Conservation (phyloP, 2,329 filamentous ascomycete genomes). For the Ascomycota sp. region DNA sequence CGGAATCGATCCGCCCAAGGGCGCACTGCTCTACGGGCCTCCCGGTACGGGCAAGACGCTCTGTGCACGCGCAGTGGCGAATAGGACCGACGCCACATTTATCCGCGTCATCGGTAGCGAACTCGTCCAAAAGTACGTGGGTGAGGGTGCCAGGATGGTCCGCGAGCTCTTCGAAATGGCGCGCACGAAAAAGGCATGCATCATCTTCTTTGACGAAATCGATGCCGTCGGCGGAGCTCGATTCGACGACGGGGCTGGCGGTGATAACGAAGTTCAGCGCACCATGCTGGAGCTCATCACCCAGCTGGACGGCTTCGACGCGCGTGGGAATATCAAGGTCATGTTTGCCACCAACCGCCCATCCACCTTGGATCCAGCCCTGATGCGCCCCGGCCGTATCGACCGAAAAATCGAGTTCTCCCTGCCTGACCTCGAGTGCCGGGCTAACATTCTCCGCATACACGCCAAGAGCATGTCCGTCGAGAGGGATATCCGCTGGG, state of each 20-base stretch:
- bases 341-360: conserved; percentile 98
- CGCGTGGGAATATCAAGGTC: conserved; percentile 95
- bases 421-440: conserved; percentile 85
- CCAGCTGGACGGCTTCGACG: conserved; percentile 89
- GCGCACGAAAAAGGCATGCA: conserved; percentile 96
- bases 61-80: conserved; percentile 90
- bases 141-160: conserved; percentile 95
- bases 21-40: conserved; percentile 85
- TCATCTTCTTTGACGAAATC: conserved; percentile 94
- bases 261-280: conserved; percentile 92
- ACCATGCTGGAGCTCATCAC: conserved; percentile 98
- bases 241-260: conserved; percentile 90
- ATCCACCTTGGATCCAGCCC: conserved; percentile 83
- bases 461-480: conserved; percentile 99
- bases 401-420: conserved; percentile 99
- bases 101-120: conserved; percentile 97
- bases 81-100: conserved; percentile 94
- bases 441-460: conserved; percentile 92
- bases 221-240: conserved; percentile 89
- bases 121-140: conserved; percentile 96
- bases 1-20: conserved; percentile 97
- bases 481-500: conserved; percentile 96
- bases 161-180: conserved; percentile 99
- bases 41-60: conserved; percentile 98
- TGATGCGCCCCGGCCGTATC: conserved; percentile 94